Evolutionary conservation across 768 basidiomycete genomes (phyloP).

Genomic region (Tricholoma furcatifolium): DNA sequence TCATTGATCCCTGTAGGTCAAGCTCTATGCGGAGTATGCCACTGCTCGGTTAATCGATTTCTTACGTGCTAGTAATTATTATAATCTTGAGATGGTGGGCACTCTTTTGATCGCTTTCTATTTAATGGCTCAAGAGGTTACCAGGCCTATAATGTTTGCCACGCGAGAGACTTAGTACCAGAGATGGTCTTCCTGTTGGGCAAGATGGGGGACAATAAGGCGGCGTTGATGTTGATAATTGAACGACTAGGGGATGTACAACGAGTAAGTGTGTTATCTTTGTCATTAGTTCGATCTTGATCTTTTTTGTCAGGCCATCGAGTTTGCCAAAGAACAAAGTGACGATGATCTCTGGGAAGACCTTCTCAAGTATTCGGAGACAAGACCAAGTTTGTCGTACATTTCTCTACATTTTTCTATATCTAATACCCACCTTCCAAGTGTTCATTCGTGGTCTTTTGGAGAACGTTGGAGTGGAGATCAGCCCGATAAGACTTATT

Average conservation of each 20-base stretch:
- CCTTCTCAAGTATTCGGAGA: conserved; percentile 90
- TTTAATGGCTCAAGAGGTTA: background rate
- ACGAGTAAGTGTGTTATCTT: conserved; percentile 48
- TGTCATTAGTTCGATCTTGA: background rate
- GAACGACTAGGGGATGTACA: conserved; percentile 92
- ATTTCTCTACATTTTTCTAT: background rate
- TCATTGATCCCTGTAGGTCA: conserved; percentile 44
- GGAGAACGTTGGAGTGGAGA: conserved; percentile 95
- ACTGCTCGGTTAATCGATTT: conserved; percentile 82
- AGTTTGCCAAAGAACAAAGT: conserved; percentile 96
- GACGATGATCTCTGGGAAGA: conserved; percentile 99
- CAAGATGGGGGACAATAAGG: conserved; percentile 96
- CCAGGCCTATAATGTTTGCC: conserved; percentile 86
- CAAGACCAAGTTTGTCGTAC: conserved; percentile 67
- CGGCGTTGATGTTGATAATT: conserved; percentile 91
- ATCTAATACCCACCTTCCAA: conserved; percentile 23
- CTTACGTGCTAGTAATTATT: conserved; percentile 86
- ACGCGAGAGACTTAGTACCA: conserved; percentile 79
- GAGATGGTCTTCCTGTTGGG: conserved; percentile 99
- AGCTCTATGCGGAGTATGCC: conserved; percentile 89
- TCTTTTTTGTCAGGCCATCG: conserved; percentile 68
- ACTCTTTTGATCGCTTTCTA: background rate
- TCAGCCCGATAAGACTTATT: conserved; percentile 92
- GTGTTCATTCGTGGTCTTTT: conserved; percentile 93
- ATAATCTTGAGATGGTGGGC: conserved; percentile 79